A percentile compares a stretch with the other conserved stretches of the same genome.
Evolutionary conservation across 176 grass and related monocot species (phyloP).

Genomic region (Lolium perenne): DNA sequence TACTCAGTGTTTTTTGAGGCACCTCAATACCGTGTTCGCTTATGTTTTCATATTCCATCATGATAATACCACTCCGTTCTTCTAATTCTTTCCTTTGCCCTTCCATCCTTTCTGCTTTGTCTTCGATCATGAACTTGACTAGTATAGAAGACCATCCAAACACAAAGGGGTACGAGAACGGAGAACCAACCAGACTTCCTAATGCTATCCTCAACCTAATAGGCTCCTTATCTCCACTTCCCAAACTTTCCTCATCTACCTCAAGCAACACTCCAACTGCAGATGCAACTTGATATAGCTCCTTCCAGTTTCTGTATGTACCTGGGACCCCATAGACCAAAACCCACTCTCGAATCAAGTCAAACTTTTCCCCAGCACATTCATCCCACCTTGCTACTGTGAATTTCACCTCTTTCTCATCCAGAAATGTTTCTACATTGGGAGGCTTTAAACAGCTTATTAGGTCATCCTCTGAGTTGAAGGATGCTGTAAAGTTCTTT

Average conservation of each 20-base stretch:
- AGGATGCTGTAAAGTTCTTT: slow-evolving; percentile 38
- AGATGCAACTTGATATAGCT: slow-evolving; percentile 50
- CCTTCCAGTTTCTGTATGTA: slow-evolving; percentile 49
- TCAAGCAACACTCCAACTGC: slow-evolving; percentile 44
- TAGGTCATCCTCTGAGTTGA: slow-evolving; percentile 37
- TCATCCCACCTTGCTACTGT: slow-evolving; percentile 39
- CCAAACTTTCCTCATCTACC: slow-evolving; percentile 47
- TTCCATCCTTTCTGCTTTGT: slow-evolving; percentile 13
- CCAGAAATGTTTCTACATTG: slow-evolving; percentile 2
- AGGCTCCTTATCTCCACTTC: slow-evolving; percentile 34
- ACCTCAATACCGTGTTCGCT: slow-evolving; percentile 4
- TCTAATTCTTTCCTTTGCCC: slow-evolving; percentile 11
- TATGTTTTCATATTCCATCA: slow-evolving; percentile 2
- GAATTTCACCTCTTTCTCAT: slow-evolving; percentile 30
- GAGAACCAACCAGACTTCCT: slow-evolving; percentile 3
- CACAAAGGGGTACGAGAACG: slow-evolving; percentile 38
- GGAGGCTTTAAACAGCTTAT: slow-evolving; percentile 40
- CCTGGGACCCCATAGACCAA: slow-evolving; percentile 42
- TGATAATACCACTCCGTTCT: background rate
- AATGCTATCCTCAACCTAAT: slow-evolving; percentile 44
- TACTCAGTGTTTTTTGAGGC: slow-evolving; percentile 23
- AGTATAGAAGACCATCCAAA: slow-evolving; percentile 40
- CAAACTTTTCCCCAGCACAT: background rate
- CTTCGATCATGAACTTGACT: slow-evolving; percentile 28
- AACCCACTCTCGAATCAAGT: slow-evolving; percentile 43